phyloP scores from a whole-genome alignment of 2,329 filamentous ascomycete species.

The Monilinia laxa region DNA sequence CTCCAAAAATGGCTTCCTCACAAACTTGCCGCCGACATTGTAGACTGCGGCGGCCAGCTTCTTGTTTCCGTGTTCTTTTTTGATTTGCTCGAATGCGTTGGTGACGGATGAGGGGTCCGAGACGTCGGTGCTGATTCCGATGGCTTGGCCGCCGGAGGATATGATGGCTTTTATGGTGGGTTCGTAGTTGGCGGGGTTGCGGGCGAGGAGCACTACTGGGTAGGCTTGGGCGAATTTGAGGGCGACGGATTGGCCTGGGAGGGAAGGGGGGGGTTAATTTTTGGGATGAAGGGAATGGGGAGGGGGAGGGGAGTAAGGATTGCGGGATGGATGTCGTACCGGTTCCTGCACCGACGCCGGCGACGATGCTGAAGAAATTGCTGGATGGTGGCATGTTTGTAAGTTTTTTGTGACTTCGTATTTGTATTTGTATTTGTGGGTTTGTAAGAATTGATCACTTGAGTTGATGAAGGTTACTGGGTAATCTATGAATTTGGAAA shows the following conservation, averaged over 20 bases:
- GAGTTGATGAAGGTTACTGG: too few species aligned
- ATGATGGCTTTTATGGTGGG: constrained; percentile 70
- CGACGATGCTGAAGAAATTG: constrained; percentile 65
- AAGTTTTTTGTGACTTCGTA: neutral
- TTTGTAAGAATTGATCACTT: neutral
- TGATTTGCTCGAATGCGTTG: constrained; percentile 61
- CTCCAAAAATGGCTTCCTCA: constrained; percentile 59
- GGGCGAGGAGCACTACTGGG: constrained; percentile 72
- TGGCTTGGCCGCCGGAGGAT: constrained; percentile 62
- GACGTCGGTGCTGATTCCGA: constrained; percentile 69
- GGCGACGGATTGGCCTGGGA: constrained; percentile 49
- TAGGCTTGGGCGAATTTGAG: constrained; percentile 63
- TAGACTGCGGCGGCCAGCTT: constrained; percentile 66
- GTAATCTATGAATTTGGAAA: neutral
- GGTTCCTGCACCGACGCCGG: constrained; percentile 71
- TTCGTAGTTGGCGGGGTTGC: constrained; percentile 63
- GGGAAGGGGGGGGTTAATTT: neutral
- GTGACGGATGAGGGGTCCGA: constrained; percentile 52
- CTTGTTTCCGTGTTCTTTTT: constrained; percentile 50
- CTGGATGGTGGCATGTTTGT: constrained; percentile 28
- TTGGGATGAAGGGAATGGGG: neutral
- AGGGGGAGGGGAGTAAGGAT: neutral
- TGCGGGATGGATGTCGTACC: constrained; percentile 38
- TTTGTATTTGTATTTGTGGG: neutral
- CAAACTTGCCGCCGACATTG: constrained; percentile 59